These are phyloP conservation scores for Diversispora eburnea DNA, from an alignment of 192 early-diverging fungal species.

Conservation along the genomic window DNA sequence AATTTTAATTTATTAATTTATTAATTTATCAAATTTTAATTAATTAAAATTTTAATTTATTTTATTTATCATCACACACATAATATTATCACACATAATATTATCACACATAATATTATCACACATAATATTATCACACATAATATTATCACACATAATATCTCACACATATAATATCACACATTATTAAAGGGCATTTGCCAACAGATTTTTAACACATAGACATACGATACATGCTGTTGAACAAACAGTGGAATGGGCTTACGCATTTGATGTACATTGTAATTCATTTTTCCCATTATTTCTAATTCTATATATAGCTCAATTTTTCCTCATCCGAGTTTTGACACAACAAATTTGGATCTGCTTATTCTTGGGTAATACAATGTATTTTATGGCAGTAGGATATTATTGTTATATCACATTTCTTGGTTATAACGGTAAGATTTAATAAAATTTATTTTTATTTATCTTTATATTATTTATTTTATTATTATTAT, in stretches of 20 bases:
- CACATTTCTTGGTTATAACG: constrained; percentile 92
- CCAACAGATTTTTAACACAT: constrained; percentile 80
- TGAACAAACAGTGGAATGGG: constrained; percentile 92
- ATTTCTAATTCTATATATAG: constrained; percentile 80
- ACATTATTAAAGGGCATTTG: constrained; percentile 36
- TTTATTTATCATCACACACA: too few relatives aligned
- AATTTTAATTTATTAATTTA: not conserved
- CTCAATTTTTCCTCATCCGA: constrained; percentile 92
- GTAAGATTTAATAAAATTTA: constrained; percentile 42
- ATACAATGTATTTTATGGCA: constrained; percentile 82
- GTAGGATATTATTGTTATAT: constrained; percentile 79
- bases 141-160: not conserved
- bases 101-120: not conserved
- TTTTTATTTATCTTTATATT: not conserved
- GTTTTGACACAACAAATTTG: constrained; percentile 73
- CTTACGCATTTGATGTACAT: constrained; percentile 95
- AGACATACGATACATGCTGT: constrained; percentile 67
- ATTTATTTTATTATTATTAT: not conserved
- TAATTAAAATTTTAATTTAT: not conserved
- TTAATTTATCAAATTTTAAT: not conserved
- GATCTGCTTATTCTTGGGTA: constrained; percentile 82
- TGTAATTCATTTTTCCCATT: constrained; percentile 94
- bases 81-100: not conserved
- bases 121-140: not conserved
- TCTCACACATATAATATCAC: not conserved